These are phyloP conservation scores for Claviceps fusiformis DNA, from an alignment of 2,329 filamentous ascomycete genomes.

Conservation along the genomic window DNA sequence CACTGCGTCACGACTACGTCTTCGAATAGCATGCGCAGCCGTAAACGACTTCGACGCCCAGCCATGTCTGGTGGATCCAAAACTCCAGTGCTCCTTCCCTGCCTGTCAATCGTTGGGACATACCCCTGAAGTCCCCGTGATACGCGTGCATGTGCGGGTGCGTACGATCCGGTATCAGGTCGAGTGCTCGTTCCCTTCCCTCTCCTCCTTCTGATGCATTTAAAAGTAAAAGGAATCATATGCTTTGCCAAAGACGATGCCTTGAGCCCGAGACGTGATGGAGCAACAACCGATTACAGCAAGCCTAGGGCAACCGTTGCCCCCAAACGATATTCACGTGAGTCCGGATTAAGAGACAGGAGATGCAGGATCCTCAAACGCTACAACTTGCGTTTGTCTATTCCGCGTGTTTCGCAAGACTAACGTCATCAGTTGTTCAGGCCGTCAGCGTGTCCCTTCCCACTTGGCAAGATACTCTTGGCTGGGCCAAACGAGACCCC, in stretches of 20 bases:
- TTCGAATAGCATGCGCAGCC: too few relatives aligned
- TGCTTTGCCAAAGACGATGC: not conserved
- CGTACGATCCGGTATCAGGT: too few relatives aligned
- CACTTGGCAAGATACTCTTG: conserved; percentile 14
- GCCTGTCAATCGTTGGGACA: too few relatives aligned
- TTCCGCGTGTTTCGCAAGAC: not conserved
- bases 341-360: not conserved
- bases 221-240: not conserved
- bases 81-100: too few relatives aligned
- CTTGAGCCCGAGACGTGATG: not conserved
- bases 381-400: not conserved
- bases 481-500: conserved; percentile 13
- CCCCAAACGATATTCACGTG: not conserved
- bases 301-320: not conserved
- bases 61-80: too few relatives aligned
- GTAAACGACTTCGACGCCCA: too few relatives aligned
- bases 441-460: conserved; percentile 19
- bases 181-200: too few relatives aligned
- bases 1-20: too few relatives aligned
- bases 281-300: not conserved
- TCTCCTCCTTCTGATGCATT: conserved; percentile 13
- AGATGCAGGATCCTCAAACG: too few relatives aligned
- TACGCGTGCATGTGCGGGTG: too few relatives aligned
- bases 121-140: too few relatives aligned
- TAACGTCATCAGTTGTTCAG: conserved; percentile 4